Conservation (phyloP, 768 basidiomycete species). For the Cantharellus anzutake region DNA sequence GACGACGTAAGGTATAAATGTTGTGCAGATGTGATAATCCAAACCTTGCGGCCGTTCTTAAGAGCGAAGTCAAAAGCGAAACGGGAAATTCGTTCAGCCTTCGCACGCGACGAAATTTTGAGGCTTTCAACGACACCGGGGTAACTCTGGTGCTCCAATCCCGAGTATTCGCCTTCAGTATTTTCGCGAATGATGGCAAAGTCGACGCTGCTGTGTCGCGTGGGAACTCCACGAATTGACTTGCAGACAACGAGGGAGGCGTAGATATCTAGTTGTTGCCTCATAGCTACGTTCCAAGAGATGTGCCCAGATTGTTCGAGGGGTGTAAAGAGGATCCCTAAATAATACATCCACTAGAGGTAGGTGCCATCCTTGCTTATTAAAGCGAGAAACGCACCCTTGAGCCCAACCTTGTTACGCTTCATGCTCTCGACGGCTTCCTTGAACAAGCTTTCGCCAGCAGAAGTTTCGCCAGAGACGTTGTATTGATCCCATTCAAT, state of each 20-base stretch:
- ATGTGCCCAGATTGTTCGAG: constrained; percentile 92
- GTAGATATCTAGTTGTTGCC: constrained; percentile 97
- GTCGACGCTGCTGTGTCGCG: constrained; percentile 91
- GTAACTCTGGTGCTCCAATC: constrained; percentile 92
- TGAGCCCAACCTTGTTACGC: constrained; percentile 93
- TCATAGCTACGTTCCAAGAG: constrained; percentile 99
- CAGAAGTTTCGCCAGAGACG: constrained; percentile 87
- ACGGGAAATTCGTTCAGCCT: constrained; percentile 88
- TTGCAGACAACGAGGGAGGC: constrained; percentile 98
- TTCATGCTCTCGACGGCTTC: constrained; percentile 96
- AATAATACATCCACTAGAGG: not conserved
- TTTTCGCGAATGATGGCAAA: constrained; percentile 99
- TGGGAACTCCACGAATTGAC: constrained; percentile 87
- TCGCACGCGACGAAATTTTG: constrained; percentile 89
- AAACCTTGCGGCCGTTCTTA: constrained; percentile 92
- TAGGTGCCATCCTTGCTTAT: not conserved
- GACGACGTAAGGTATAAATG: not conserved
- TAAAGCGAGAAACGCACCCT: constrained; percentile 38
- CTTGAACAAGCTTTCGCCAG: constrained; percentile 89
- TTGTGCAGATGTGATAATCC: constrained; percentile 7
- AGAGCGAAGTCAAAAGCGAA: constrained; percentile 98
- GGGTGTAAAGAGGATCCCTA: constrained; percentile 97
- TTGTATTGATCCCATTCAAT: constrained; percentile 99
- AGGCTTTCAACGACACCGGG: constrained; percentile 97
- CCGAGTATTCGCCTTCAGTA: constrained; percentile 99